Base-by-base conservation (phyloP, 495 filamentous ascomycete genomes). In the Tuber melanosporum region DNA sequence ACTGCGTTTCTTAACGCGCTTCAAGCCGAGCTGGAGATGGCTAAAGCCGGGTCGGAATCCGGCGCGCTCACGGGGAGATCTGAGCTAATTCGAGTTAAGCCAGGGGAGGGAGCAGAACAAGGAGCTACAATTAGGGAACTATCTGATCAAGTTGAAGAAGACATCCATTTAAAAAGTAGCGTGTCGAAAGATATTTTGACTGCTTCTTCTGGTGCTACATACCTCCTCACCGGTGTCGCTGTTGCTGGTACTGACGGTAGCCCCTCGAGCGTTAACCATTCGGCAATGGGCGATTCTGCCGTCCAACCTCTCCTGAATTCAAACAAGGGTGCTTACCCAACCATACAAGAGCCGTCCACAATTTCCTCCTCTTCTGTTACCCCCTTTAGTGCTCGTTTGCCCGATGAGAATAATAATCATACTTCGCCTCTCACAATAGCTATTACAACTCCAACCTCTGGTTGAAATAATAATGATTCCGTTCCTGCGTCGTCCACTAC, bases 351-450 rank as follows among this genome's bases (percentile, higher is more conserved):
- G 10, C 79, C 73, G 71, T 79, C 77, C 79, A 73, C 78, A 70
- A 66, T 66, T 66, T 77, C 77, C 73, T 79, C 77, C 71, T 57
- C 74, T 42, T 80, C 78, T 76, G 66, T 74, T 20, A 74, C 78
- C 73, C 78, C 78, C 76, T 32, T 74, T 46, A 77, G 78, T 79
- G 77, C 78, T 71, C 79, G 73, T 79, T 77, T 80, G 71, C 78
- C 77, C 49, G 71, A 79, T 71, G 78, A 80, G 78, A 80, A 80
- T 80, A 79, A 79, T 76, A 80, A 78, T 80, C 77, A 80, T 62
- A 52, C 10, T 46, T 73, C 77, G 72, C 78, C 77, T 71, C 78
- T 73, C 74, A 73, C 77, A 71, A 75, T 80, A 76, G 79, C 62
- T 80, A 73, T 76, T 73, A 79, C 75, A 46, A 79, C 78, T 70